A percentile compares a stretch with the other conserved stretches of the same genome.
Conservation (phyloP, 1,284 basidiomycete species). For the Cryptococcus amylolentus region DNA sequence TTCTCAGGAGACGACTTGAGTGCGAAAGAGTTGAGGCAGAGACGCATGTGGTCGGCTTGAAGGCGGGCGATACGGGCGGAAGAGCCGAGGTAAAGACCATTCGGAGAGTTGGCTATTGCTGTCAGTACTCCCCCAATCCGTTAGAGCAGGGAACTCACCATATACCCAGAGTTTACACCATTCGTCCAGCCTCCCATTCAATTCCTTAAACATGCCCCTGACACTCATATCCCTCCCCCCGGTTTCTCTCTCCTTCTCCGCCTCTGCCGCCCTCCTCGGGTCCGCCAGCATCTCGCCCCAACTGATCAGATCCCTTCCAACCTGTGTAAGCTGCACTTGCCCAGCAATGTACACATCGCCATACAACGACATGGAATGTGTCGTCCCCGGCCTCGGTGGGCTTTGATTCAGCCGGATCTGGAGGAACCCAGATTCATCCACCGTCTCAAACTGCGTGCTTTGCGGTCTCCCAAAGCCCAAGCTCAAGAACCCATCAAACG, state of each 20-base stretch:
- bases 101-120: constrained; percentile 8
- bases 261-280: constrained; percentile 14
- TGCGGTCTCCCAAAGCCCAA: constrained; percentile 36
- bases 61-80: constrained; percentile 30
- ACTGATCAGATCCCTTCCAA: constrained; percentile 32
- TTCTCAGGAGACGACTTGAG: constrained; percentile 26
- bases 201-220: constrained; percentile 26
- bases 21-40: constrained; percentile 37
- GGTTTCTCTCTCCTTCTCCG: constrained; percentile 19
- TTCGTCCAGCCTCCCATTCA: constrained; percentile 31
- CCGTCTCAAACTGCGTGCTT: constrained; percentile 27
- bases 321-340: constrained; percentile 33
- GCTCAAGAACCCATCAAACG: constrained; percentile 33
- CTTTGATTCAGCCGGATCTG: constrained; percentile 21
- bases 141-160: constrained; percentile 15
- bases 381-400: constrained; percentile 22
- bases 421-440: constrained; percentile 27
- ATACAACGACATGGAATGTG: constrained; percentile 22
- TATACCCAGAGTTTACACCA: constrained; percentile 37
- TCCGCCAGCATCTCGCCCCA: constrained; percentile 32
- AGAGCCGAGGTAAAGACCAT: constrained; percentile 30
- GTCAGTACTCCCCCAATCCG: neutral
- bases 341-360: constrained; percentile 37
- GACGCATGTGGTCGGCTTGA: constrained; percentile 34
- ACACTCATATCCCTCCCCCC: constrained; percentile 22